Conservation (phyloP, 192 early-diverging fungal genomes). For the Coemansia reversa region DNA sequence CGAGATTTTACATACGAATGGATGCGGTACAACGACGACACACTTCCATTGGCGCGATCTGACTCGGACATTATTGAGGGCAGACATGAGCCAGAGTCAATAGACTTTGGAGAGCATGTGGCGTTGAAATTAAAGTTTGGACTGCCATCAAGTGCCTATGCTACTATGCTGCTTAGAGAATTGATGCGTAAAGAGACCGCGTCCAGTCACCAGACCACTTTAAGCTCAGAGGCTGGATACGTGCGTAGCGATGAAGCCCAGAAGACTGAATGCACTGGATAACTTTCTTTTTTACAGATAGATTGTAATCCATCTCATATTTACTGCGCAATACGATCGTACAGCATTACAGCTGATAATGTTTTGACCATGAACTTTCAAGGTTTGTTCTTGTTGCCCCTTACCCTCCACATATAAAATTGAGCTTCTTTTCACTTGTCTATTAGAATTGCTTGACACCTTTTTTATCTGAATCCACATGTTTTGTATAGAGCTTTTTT, state of each 20-base stretch:
- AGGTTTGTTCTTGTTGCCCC: background rate
- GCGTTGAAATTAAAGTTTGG: constrained; percentile 78
- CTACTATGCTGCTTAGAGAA: constrained; percentile 97
- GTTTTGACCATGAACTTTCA: no score
- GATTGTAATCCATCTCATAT: background rate
- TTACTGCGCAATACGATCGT: constrained; percentile 3
- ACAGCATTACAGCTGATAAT: no score
- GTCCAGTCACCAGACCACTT: constrained; percentile 51
- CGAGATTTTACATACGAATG: constrained; percentile 62
- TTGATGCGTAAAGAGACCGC: constrained; percentile 69
- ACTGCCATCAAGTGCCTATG: constrained; percentile 82
- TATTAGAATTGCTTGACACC: no score
- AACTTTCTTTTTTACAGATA: background rate
- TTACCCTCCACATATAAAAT: background rate
- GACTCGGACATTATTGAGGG: constrained; percentile 65
- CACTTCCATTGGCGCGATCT: constrained; percentile 57
- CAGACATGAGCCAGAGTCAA: constrained; percentile 34
- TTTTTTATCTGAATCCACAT: no score
- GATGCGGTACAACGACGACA: constrained; percentile 66
- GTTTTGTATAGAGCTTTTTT: no score
- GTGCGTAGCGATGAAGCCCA: background rate
- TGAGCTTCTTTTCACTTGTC: no score
- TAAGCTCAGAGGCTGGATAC: constrained; percentile 22
- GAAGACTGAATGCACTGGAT: background rate
- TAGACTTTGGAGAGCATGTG: constrained; percentile 64